Evolutionary conservation across 1,284 basidiomycete species (phyloP), one percentile per base, ranked within the genome.

Genomic region (Cryptococcus hybrid): DNA sequence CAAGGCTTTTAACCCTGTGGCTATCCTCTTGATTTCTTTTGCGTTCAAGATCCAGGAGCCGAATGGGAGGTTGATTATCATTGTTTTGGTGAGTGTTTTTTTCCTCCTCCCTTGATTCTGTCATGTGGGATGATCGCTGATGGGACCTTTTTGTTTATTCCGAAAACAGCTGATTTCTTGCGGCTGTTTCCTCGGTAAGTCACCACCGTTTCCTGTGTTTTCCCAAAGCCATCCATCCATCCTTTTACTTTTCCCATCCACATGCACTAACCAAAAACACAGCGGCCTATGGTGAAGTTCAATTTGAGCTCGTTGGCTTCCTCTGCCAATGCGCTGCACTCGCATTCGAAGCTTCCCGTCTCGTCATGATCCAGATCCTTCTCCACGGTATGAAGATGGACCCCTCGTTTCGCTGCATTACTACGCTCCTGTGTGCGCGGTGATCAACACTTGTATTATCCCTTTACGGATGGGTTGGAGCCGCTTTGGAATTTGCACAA

Each of bases 341-440:
- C 59, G 84, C 78, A 40, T 77, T 80, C 59, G 78, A 79, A 62
- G 75, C 77, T 35, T 77, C 74, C 38, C 87, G 94, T 51, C 84
- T 98, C 15, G 92, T 98, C 47, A 93, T 98, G 88, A 96, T 98
- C 63, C 89, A 98, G 77, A 86, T 95, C 57, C 85, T 98, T 45
- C 83, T 98, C 2, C 94, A 98, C 77, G 93, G 93, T 51, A 82
- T 96, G 76, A 95, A 97, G 82, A 92, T 97, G 93, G 92, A 96
- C 78, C 94, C 24, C 84, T 97, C 36, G 92, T 95, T 34, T 96
- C 92, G 38, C 81, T 98, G 56, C 91, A 97, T 81, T 98, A 96
- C 82, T 94, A 92, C 75, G 91, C 91, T 7, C 91, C 91, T n/a
- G 90, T 98, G 55, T 98, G 95, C 76, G 93, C 94, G 1, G 77